Base-by-base conservation (phyloP, 352 stramenopile species). In the Bremia lactucae region DNA sequence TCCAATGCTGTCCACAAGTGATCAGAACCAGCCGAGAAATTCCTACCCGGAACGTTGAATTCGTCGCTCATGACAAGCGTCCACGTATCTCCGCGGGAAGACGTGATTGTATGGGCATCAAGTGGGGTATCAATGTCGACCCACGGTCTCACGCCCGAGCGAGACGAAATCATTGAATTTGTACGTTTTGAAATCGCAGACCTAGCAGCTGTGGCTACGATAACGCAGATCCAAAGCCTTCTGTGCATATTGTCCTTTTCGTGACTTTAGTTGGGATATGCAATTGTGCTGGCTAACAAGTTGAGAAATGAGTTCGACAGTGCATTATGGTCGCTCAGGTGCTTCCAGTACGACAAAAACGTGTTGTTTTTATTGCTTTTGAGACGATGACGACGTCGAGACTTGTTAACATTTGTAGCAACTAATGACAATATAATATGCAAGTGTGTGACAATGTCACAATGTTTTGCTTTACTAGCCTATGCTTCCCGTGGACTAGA, bases 1-100 rank as follows among this genome's bases (percentile, higher is more conserved):
- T 65, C 59, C 14, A 65, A 21, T 7, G 64, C 76, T 10, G 85
- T 96, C 90, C 90, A 97, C 15, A 83, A 54, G 18, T 91, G 86
- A n/a, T 68, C 59, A 2, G 14, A 8, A 8, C 59, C 59, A 5
- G 59, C 25, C 9, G 43, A 24, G 19, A 68, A 71, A 44, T 63
- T 81, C 13, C 94, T 74, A 10, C 67, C 67, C 0, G 79, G 29
- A 16, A 57, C 59, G 49, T 82, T 83, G 31, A 89, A 79, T 48
- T 82, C 67, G 51, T 89, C 76, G 42, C 69, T 86, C 67, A 87
- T 85, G 18, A 85, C 64, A 15, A 89, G 51, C 13, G 69, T 38
- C 68, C 69, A 84, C 8, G 40, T 62, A 10, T 63, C 62, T 18
- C 74, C 77, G 20, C 72, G 68, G 0, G 75, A 76, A 3, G 53